Percentiles rank a stretch among this genome's conserved stretches.
Conservation (phyloP, 2,329 filamentous ascomycete species). For the Talaromyces piceae region DNA sequence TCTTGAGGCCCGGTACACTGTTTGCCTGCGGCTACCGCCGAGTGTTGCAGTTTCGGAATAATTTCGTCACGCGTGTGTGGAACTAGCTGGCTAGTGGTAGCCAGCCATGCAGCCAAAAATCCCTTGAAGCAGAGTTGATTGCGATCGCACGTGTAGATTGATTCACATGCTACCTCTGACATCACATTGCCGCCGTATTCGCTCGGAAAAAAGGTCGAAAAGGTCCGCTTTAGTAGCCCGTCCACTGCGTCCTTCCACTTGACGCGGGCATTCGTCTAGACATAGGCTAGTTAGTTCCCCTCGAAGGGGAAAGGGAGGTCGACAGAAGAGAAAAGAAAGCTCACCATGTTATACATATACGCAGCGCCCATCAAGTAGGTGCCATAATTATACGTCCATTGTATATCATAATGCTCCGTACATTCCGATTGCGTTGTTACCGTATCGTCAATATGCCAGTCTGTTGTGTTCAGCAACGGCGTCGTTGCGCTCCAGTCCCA, state of each 20-base stretch:
- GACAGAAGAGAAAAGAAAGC: constrained; percentile 11
- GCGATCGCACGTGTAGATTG: constrained; percentile 53
- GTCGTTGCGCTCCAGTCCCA: constrained; percentile 52
- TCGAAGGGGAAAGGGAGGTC: constrained; percentile 4
- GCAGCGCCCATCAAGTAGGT: constrained; percentile 51
- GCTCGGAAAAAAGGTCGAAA: constrained; percentile 46
- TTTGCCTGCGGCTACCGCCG: constrained; percentile 53
- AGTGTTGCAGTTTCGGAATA: constrained; percentile 51
- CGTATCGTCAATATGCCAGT: constrained; percentile 51
- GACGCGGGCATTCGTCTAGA: constrained; percentile 33
- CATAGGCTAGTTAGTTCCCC: constrained; percentile 2
- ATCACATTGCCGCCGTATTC: constrained; percentile 47
- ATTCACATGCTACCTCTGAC: constrained; percentile 62
- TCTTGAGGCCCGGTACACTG: constrained; percentile 55
- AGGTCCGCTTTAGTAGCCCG: constrained; percentile 47
- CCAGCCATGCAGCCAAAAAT: constrained; percentile 61
- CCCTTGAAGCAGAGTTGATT: constrained; percentile 71
- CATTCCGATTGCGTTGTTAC: constrained; percentile 46
- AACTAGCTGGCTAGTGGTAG: constrained; percentile 54
- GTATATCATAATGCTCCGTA: constrained; percentile 43
- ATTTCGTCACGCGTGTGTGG: constrained; percentile 52
- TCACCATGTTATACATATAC: constrained; percentile 49
- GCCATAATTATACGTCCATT: constrained; percentile 54
- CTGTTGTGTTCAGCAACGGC: constrained; percentile 44
- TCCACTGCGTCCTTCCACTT: constrained; percentile 54